Conservation (phyloP, 2,329 filamentous ascomycete species). For the Zymoseptoria tritici region DNA sequence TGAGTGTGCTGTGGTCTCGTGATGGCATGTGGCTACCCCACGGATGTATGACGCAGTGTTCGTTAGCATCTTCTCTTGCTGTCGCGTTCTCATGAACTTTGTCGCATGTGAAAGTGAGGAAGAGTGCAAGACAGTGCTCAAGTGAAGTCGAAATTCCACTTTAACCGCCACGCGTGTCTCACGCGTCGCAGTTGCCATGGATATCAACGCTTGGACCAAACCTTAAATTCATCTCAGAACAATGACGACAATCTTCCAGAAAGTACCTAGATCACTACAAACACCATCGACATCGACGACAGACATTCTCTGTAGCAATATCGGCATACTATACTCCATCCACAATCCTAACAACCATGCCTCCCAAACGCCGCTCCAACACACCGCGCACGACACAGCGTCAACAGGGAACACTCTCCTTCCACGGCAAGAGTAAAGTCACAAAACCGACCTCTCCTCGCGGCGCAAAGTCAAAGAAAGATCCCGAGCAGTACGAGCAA, state of each 20-base stretch:
- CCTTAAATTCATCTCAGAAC: not conserved
- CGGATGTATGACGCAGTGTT: too few relatives aligned
- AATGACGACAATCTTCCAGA: not conserved
- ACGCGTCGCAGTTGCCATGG: constrained; percentile 2
- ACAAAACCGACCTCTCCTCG: constrained; percentile 47
- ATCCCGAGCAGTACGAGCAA: constrained; percentile 30
- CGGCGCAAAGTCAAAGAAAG: constrained; percentile 32
- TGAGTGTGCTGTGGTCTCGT: too few relatives aligned
- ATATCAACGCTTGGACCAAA: not conserved
- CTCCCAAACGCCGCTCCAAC: constrained; percentile 38
- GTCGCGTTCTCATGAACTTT: too few relatives aligned
- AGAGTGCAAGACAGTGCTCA: too few relatives aligned
- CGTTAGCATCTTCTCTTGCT: too few relatives aligned
- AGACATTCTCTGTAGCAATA: not conserved
- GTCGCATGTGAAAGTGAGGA: too few relatives aligned
- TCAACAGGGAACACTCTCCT: constrained; percentile 55
- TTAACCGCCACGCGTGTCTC: not conserved
- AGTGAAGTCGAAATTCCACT: not conserved
- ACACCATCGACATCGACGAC: not conserved
- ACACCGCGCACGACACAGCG: constrained; percentile 39
- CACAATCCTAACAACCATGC: constrained; percentile 28
- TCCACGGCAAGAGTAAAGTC: constrained; percentile 46
- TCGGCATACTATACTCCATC: not conserved
- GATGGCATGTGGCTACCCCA: too few relatives aligned
- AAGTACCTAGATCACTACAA: not conserved